Percentiles rank a stretch among this genome's conserved stretches.
These are phyloP conservation scores for Chaetomium globosum DNA, from an alignment of 2,329 filamentous ascomycete species.

Conservation along the genomic window DNA sequence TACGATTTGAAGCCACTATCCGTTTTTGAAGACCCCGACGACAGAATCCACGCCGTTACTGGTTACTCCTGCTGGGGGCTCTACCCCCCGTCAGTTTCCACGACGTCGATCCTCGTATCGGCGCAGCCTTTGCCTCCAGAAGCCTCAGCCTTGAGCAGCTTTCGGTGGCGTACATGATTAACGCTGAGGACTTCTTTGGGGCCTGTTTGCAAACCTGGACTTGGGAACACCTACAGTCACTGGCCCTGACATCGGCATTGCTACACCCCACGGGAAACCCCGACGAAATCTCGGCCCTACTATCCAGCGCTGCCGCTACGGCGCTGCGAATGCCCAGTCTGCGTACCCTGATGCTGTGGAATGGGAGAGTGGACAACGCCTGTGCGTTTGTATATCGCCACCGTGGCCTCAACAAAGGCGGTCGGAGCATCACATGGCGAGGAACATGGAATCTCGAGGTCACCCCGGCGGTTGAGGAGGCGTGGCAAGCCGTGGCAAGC, in stretches of 20 bases:
- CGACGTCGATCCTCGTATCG: background rate
- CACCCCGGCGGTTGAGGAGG: background rate
- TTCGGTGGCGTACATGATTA: background rate
- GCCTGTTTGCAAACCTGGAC: background rate
- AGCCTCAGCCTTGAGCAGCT: background rate
- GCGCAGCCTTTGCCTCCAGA: background rate
- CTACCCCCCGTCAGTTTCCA: background rate
- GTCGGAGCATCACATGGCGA: background rate
- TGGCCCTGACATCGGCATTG: background rate
- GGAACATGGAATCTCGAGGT: background rate
- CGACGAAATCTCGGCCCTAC: background rate
- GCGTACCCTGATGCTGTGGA: background rate
- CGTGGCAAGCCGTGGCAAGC: background rate
- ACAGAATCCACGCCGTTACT: background rate
- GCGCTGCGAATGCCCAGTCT: background rate
- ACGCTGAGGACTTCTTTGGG: background rate
- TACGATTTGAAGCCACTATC: background rate
- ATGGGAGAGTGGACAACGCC: background rate
- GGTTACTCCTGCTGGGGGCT: background rate
- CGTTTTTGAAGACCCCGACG: background rate
- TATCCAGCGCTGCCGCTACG: background rate
- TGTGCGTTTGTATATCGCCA: background rate
- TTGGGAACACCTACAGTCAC: background rate
- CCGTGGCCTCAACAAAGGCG: background rate
- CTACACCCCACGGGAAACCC: background rate